Evolutionary conservation across 176 grass and related monocot genomes (phyloP), one percentile per base, ranked within the genome.

Genomic region (Eleusine coracana): DNA sequence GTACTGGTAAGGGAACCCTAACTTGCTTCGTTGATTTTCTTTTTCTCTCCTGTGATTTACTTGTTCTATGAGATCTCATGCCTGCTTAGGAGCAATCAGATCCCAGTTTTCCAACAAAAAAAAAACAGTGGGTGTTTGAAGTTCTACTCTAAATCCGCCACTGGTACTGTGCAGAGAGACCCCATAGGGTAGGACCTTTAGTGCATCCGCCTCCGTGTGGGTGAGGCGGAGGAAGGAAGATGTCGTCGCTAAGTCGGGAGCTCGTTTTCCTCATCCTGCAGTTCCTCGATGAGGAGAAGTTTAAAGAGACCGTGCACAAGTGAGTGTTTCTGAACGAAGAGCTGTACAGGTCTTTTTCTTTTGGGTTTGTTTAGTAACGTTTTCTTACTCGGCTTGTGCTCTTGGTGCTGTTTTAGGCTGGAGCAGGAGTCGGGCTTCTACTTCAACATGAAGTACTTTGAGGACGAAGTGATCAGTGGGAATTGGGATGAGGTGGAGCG

Each of bases 381-480:
- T 56, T 68, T 38, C 12, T 84, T 45, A 50, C 70, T 70, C 50
- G 40, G 3, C 28, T 70, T 16, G 45, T 7, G 9, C 20, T 69
- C 8, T 46, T 75, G 68, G 55, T 45, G 13, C 54, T 78, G 73
- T 83, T 28, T 28, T 65, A 94, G 92, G 84, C 90, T 97, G 8
- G 92, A 97, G 75, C 95, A 94, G 82, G 92, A 97, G 81, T 97
- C 94, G 4, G 92, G 94, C 0, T 94, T 97, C 84, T 97, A 97
- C 84, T 94, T 97, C 75, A 97, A 94, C 83, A 92, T 97, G 95
- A 94, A 92, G 78, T 94, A 94, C 67, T 92, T 97, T 12, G 92
- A 94, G 66, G 95, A 97, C 4, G 86, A 94, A 79, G 92, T 97
- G 70, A 74, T 87, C 15, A 91, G 88, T 81, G 95, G 95, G 20